phyloP scores from a whole-genome alignment of 345 rosid species.

The Citrus maxima region DNA sequence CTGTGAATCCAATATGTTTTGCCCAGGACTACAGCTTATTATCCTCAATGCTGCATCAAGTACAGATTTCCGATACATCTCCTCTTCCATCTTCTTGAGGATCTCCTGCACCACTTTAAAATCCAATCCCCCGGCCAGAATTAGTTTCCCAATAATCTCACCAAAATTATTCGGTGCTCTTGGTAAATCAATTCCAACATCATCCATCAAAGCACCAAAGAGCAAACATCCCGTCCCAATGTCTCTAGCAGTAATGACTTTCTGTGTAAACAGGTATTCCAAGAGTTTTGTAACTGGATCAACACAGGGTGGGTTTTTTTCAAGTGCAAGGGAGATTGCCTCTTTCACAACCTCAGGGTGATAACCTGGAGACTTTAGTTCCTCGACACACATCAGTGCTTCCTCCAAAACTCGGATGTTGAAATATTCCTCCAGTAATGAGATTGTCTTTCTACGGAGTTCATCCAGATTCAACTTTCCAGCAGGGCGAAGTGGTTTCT shows the following conservation, averaged over 20 bases:
- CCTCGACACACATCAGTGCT: conserved; percentile 72
- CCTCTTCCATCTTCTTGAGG: conserved; percentile 66
- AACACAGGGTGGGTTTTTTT: conserved; percentile 60
- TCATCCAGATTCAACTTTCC: conserved; percentile 37
- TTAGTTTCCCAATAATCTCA: conserved; percentile 62
- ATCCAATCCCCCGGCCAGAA: conserved; percentile 46
- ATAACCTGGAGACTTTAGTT: conserved; percentile 58
- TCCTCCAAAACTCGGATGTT: conserved; percentile 51
- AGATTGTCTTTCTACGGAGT: conserved; percentile 58
- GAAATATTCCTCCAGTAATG: conserved; percentile 77
- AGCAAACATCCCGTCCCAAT: conserved; percentile 62
- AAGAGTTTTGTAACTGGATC: conserved; percentile 50
- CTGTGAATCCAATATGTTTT: conserved; percentile 47
- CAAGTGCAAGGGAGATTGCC: conserved; percentile 69
- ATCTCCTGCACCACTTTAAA: conserved; percentile 57
- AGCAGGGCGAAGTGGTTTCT: conserved; percentile 31
- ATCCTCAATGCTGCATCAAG: conserved; percentile 48
- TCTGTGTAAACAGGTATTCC: conserved; percentile 43
- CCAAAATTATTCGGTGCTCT: conserved; percentile 80
- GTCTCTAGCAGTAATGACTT: conserved; percentile 46
- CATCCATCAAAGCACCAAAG: conserved; percentile 70
- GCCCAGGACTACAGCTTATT: conserved; percentile 35
- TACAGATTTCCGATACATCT: conserved; percentile 47
- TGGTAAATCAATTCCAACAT: conserved; percentile 80
- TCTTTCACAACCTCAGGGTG: conserved; percentile 80